Evolutionary conservation across 371 early-diverging fungal genomes (phyloP).

Genomic region (Lichtheimia ramosa): DNA sequence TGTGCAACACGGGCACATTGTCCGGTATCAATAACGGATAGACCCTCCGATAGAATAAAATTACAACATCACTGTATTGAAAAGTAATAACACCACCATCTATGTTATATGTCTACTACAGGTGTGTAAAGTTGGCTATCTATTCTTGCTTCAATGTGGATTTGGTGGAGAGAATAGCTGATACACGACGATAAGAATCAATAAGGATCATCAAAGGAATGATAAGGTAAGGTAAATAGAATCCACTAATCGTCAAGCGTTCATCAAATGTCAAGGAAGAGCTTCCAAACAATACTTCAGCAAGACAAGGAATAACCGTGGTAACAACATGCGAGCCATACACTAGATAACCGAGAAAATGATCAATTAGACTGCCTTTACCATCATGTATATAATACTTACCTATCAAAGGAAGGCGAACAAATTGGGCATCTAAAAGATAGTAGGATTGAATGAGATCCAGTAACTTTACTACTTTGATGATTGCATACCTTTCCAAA

Average conservation of each 20-base stretch:
- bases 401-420: constrained; percentile 48
- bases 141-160: too few relatives aligned
- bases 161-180: constrained; percentile 1
- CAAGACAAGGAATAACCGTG: constrained; percentile 54
- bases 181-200: constrained; percentile 39
- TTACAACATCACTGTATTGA: too few relatives aligned
- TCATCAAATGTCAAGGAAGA: constrained; percentile 31
- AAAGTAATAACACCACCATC: too few relatives aligned
- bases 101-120: too few relatives aligned
- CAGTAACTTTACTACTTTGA: neutral
- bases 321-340: constrained; percentile 69
- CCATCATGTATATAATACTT: constrained; percentile 1
- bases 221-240: constrained; percentile 61
- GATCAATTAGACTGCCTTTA: neutral
- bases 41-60: too few relatives aligned
- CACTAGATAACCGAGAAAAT: constrained; percentile 19
- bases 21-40: too few relatives aligned
- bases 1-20: too few relatives aligned
- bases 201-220: constrained; percentile 53
- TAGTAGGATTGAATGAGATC: neutral
- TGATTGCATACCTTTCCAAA: constrained; percentile 41
- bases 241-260: constrained; percentile 34
- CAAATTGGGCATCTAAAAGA: constrained; percentile 22
- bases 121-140: too few relatives aligned
- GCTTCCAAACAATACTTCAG: constrained; percentile 39